Conservation (phyloP, 2,329 filamentous ascomycete genomes). For the Colletotrichum lini region DNA sequence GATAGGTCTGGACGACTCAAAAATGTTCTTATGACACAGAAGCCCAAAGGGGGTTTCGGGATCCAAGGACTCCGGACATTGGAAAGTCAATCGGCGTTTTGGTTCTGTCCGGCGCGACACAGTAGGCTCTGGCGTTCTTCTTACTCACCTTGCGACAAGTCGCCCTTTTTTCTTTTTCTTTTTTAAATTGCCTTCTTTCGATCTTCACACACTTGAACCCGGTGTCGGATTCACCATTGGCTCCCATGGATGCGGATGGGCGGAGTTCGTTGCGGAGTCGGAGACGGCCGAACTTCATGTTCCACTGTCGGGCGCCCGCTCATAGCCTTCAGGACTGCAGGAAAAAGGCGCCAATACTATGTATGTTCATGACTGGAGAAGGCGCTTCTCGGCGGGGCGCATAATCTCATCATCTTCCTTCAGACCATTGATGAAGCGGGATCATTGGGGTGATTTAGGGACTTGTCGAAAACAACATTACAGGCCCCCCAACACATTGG, state of each 20-base stretch:
- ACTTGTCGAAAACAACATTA: slow-evolving; percentile 8
- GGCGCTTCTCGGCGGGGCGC: slow-evolving; percentile 9
- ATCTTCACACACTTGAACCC: background rate
- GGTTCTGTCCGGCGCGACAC: slow-evolving; percentile 3
- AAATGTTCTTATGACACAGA: background rate
- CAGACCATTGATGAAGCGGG: background rate
- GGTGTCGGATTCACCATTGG: background rate
- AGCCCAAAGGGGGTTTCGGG: background rate
- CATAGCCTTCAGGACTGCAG: slow-evolving; percentile 7
- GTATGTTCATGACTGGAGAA: background rate
- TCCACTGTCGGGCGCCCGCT: background rate
- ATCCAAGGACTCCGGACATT: background rate
- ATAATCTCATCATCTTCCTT: slow-evolving; percentile 4
- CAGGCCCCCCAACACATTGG: slow-evolving; percentile 6
- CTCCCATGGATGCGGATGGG: background rate
- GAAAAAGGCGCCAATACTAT: slow-evolving; percentile 8
- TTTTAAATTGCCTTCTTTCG: background rate
- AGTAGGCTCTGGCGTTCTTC: slow-evolving; percentile 2
- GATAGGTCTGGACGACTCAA: background rate
- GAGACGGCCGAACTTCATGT: background rate
- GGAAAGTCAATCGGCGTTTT: slow-evolving; percentile 15
- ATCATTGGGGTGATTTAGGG: slow-evolving; percentile 8
- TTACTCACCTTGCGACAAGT: background rate
- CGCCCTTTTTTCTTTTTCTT: background rate
- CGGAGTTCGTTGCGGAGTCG: background rate